Conservation (phyloP, 805 yeast genomes). For the Cyberlindnera nakhonratchasimensis region DNA sequence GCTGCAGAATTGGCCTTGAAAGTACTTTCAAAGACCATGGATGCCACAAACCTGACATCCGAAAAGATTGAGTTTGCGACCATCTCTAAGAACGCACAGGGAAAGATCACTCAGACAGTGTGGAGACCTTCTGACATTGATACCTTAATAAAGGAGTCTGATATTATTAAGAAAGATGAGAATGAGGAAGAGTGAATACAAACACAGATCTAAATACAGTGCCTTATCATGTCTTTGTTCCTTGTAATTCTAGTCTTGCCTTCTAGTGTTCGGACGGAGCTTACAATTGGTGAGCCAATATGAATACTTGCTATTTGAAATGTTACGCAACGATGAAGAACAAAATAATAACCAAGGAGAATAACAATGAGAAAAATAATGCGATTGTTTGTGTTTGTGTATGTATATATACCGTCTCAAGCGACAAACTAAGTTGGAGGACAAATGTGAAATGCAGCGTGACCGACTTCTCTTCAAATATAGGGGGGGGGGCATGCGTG, state of each 20-base stretch:
- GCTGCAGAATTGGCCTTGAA: constrained; percentile 88
- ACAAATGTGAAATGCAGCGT: neutral
- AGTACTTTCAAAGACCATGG: constrained; percentile 92
- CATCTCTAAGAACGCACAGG: constrained; percentile 46
- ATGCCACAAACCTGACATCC: constrained; percentile 75
- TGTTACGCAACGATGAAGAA: no score
- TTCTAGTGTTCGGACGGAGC: no score
- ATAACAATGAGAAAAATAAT: neutral
- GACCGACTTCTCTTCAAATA: no score
- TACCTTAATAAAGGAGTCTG: constrained; percentile 63
- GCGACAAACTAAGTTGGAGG: neutral
- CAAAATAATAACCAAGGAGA: neutral
- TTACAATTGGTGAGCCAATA: no score
- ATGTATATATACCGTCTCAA: neutral
- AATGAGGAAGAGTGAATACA: constrained; percentile 36
- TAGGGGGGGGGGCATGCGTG: no score
- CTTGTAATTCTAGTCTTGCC: no score
- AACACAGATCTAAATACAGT: neutral
- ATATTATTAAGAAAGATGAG: constrained; percentile 58
- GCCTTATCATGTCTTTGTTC: neutral
- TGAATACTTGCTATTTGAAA: no score
- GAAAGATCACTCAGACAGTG: constrained; percentile 60
- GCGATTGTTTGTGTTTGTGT: neutral
- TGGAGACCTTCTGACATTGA: constrained; percentile 83
- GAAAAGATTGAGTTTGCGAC: constrained; percentile 95